Conservation (phyloP, 345 rosid genomes). For the Hibiscus trionum region DNA sequence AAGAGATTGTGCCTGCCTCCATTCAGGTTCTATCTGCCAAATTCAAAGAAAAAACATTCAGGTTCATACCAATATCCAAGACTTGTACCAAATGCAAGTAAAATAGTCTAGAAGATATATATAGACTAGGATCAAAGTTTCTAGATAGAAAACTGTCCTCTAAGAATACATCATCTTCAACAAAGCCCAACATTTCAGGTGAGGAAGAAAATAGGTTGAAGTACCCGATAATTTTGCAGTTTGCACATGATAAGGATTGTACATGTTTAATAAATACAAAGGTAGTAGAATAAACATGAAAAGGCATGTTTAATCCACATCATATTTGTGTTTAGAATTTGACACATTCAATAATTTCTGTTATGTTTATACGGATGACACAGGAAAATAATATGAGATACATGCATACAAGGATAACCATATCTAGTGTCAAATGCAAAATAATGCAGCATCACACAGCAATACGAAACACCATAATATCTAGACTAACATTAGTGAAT, state of each 20-base stretch:
- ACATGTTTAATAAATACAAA: too few species aligned
- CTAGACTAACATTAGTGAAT: not conserved
- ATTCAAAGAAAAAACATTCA: not conserved
- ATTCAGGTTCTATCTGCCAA: conserved; percentile 60
- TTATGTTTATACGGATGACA: not conserved
- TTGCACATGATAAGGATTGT: too few species aligned
- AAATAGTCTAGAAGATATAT: not conserved
- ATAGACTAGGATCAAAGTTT: too few species aligned
- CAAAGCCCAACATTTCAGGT: too few species aligned
- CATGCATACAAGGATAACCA: not conserved
- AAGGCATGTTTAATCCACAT: too few species aligned
- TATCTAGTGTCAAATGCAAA: not conserved
- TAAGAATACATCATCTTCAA: too few species aligned
- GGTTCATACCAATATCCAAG: not conserved
- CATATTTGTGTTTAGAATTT: too few species aligned
- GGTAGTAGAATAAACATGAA: too few species aligned
- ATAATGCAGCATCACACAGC: not conserved
- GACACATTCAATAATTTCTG: not conserved
- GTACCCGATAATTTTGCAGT: too few species aligned
- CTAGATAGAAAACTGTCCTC: too few species aligned
- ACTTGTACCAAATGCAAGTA: not conserved
- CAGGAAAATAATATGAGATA: not conserved
- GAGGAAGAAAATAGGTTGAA: too few species aligned
- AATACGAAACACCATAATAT: conserved; percentile 13
- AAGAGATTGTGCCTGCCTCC: conserved; percentile 60